phyloP scores from a whole-genome alignment of 2,329 filamentous ascomycete species.

The Aplosporella prunicola region DNA sequence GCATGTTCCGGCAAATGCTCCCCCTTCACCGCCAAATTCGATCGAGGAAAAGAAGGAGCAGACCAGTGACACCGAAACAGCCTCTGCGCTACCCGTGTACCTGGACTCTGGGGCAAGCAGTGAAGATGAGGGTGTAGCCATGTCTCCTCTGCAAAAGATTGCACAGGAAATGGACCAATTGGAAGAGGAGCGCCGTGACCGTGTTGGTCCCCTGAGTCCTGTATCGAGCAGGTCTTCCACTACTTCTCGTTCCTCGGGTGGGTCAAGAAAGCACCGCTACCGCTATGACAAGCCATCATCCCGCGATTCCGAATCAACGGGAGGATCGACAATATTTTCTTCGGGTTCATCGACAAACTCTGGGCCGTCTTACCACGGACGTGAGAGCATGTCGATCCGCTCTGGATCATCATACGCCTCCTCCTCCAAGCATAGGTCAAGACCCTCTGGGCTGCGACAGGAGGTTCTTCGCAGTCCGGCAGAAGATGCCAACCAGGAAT shows the following conservation, averaged over 20 bases:
- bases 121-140: constrained; percentile 49
- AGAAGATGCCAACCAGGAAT: constrained; percentile 49
- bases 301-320: constrained; percentile 22
- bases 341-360: constrained; percentile 48
- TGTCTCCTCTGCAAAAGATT: constrained; percentile 67
- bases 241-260: constrained; percentile 45
- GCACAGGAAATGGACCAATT: constrained; percentile 59
- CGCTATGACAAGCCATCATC: constrained; percentile 38
- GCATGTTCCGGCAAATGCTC: constrained; percentile 67
- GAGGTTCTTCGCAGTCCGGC: constrained; percentile 73
- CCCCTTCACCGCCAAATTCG: constrained; percentile 74
- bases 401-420: constrained; percentile 44
- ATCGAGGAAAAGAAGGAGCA: constrained; percentile 57
- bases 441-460: constrained; percentile 60
- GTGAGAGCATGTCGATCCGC: constrained; percentile 49
- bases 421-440: constrained; percentile 16
- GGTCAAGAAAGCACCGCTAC: constrained; percentile 35
- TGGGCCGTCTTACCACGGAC: constrained; percentile 20
- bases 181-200: constrained; percentile 51
- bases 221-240: constrained; percentile 52
- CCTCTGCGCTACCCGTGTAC: constrained; percentile 24
- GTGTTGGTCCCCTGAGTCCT: constrained; percentile 58
- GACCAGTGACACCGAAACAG: constrained; percentile 19
- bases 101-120: constrained; percentile 57
- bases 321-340: constrained; percentile 56